A percentile compares a stretch with the other conserved stretches of the same genome.
These are phyloP conservation scores for Lachancea kluyveri DNA, from an alignment of 805 yeast genomes.

Conservation along the genomic window DNA sequence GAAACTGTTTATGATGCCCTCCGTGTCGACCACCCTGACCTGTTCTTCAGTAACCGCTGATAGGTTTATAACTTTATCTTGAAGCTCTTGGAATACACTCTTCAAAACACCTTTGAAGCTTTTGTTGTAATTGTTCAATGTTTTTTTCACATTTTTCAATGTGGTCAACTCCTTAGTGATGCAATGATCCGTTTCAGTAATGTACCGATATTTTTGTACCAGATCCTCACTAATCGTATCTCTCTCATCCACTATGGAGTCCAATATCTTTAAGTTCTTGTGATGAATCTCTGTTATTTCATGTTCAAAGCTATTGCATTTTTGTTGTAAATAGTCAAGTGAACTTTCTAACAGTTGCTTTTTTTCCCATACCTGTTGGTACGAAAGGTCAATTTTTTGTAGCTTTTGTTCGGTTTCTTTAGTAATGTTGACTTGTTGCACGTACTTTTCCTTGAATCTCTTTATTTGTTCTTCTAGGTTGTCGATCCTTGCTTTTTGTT, in stretches of 20 bases:
- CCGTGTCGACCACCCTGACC: too few species aligned
- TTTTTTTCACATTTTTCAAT: background rate
- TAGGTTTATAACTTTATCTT: background rate
- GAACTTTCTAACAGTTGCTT: constrained; percentile 8
- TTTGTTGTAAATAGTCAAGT: constrained; percentile 16
- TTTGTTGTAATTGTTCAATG: background rate
- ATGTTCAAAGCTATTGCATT: constrained; percentile 11
- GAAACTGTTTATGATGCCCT: too few species aligned
- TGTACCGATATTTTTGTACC: constrained; percentile 10
- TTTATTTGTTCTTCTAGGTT: constrained; percentile 43
- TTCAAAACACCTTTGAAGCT: background rate
- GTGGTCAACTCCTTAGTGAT: background rate
- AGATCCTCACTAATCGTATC: constrained; percentile 12
- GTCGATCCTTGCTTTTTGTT: constrained; percentile 42
- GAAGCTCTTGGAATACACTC: background rate
- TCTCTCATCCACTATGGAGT: constrained; percentile 12
- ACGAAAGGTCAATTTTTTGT: constrained; percentile 9
- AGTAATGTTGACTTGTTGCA: constrained; percentile 28
- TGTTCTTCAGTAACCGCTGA: too few species aligned
- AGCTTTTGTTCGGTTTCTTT: constrained; percentile 19
- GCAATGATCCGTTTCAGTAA: background rate
- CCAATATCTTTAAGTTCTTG: constrained; percentile 11
- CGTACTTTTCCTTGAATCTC: constrained; percentile 36
- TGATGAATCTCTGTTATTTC: constrained; percentile 15
- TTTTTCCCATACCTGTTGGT: constrained; percentile 9